Evolutionary conservation across 2,329 filamentous ascomycete species (phyloP).

Genomic region (Aspergillus sclerotialis): DNA sequence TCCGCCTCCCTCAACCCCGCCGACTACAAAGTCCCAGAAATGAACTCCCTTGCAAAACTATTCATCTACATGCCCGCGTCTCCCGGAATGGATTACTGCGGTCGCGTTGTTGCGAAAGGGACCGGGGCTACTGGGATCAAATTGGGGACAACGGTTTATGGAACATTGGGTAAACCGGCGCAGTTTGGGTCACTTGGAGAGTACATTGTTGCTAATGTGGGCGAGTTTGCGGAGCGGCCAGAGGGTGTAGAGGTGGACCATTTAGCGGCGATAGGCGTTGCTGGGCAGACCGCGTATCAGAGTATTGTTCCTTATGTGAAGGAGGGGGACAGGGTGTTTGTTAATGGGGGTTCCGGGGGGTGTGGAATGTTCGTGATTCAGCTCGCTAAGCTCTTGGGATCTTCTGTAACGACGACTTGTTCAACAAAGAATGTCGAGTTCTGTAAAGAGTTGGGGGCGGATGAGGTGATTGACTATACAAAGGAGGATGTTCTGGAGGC

Average conservation of each 20-base stretch:
- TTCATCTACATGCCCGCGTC: slow-evolving; percentile 38
- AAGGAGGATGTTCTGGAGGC: slow-evolving; percentile 40
- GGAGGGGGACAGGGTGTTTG: slow-evolving; percentile 52
- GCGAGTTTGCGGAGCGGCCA: slow-evolving; percentile 35
- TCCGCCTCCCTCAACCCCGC: slow-evolving; percentile 53
- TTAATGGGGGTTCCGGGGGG: slow-evolving; percentile 60
- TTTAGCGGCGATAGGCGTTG: slow-evolving; percentile 40
- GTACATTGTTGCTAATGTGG: slow-evolving; percentile 31
- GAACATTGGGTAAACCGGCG: slow-evolving; percentile 22
- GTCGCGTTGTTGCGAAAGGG: slow-evolving; percentile 35
- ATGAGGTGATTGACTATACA: slow-evolving; percentile 58
- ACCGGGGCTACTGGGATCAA: slow-evolving; percentile 22
- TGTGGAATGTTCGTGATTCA: slow-evolving; percentile 56
- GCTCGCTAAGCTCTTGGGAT: slow-evolving; percentile 55
- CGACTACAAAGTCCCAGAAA: slow-evolving; percentile 58
- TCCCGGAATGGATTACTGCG: slow-evolving; percentile 47
- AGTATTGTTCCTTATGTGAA: slow-evolving; percentile 41
- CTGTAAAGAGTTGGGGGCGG: slow-evolving; percentile 54
- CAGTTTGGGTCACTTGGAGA: slow-evolving; percentile 40
- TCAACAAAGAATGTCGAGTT: slow-evolving; percentile 52
- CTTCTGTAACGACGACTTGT: slow-evolving; percentile 53
- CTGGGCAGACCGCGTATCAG: slow-evolving; percentile 45
- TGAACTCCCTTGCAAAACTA: slow-evolving; percentile 34
- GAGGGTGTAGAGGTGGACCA: slow-evolving; percentile 36
- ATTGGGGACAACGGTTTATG: slow-evolving; percentile 42